Conservation (phyloP, 306 rosid species). For the Cucumis cinereus region DNA sequence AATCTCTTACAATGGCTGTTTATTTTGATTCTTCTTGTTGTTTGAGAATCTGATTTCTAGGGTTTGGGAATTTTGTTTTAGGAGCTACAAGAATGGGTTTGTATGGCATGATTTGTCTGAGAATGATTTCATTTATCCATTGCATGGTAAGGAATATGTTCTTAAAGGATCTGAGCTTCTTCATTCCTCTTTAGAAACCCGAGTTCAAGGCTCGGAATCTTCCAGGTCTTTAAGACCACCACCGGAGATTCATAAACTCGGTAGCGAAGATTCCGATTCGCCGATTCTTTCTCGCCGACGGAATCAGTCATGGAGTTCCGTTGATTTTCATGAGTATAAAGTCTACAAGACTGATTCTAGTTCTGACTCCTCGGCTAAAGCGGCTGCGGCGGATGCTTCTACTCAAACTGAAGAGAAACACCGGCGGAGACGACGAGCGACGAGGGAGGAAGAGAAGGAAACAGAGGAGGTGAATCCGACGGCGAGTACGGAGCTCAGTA, state of each 20-base stretch:
- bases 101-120: constrained; percentile 94
- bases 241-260: constrained; percentile 28
- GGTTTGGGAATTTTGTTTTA: constrained; percentile 6
- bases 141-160: constrained; percentile 80
- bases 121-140: constrained; percentile 79
- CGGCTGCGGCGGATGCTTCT: constrained; percentile 72
- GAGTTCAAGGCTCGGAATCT: constrained; percentile 28
- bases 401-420: constrained; percentile 90
- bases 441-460: constrained; percentile 15
- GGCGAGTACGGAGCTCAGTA: constrained; percentile 59
- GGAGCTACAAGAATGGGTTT: constrained; percentile 82
- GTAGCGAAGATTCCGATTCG: constrained; percentile 35
- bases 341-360: constrained; percentile 73
- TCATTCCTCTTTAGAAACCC: constrained; percentile 18
- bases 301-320: constrained; percentile 87
- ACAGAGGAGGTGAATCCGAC: constrained; percentile 8
- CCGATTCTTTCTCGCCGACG: constrained; percentile 42
- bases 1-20: neutral
- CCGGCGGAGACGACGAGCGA: constrained; percentile 42
- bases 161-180: constrained; percentile 85
- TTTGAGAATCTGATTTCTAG: neutral
- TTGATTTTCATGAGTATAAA: constrained; percentile 72
- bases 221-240: constrained; percentile 42
- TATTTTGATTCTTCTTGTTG: neutral
- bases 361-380: constrained; percentile 49